Base-by-base conservation (phyloP, 129 eudicot genomes). In the Escallonia rubra region DNA sequence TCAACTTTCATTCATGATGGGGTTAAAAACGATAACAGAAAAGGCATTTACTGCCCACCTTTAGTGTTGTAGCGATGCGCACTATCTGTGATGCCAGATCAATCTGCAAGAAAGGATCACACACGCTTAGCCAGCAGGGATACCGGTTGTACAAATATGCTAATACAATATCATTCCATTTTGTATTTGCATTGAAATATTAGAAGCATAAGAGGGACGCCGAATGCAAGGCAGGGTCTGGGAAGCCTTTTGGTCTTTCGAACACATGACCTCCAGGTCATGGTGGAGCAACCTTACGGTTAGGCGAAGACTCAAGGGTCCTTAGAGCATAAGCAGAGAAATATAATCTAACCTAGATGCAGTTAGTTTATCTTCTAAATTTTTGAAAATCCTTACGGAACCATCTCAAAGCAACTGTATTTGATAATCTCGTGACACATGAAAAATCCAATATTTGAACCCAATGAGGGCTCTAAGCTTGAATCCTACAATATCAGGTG, bases 71-170 rank as follows among this genome's bases (percentile, higher is more conserved):
- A 6, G 84, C 73, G 67, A 76, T 75, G 51, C 98, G 92, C 63
- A 93, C 98, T 63, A 86, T 73, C 72, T 89, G 98, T 44, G 98
- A 89, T 8, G 88, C 82, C 66, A 93, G 70, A 73, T 93, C 98
- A 74, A 93, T 69, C 98, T 93, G 95, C 80, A 86, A 53, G 14
- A 72, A 40, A 78, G 47, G 34, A 68, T 62, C 65, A 58, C 48
- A 57, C 57, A 6, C 38, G 16, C 48, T 73, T 58, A 83, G 77
- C 1, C 46, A 40, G 45, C 50, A 23, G 59, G 59, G 11, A 4
- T 50, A 11, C 10, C 55, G 9, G 55, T 50, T 1, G 55, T 4
- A 50, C 12, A 50, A 8, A n/a, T 50, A 11, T 50, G 11, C 13
- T 50, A 50, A 11, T n/a, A 4, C 12, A 50, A n/a, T n/a, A 41